Evolutionary conservation across 2,329 filamentous ascomycete species (phyloP), one percentile per base, ranked within the genome.

Genomic region (Pezicula radicicola): DNA sequence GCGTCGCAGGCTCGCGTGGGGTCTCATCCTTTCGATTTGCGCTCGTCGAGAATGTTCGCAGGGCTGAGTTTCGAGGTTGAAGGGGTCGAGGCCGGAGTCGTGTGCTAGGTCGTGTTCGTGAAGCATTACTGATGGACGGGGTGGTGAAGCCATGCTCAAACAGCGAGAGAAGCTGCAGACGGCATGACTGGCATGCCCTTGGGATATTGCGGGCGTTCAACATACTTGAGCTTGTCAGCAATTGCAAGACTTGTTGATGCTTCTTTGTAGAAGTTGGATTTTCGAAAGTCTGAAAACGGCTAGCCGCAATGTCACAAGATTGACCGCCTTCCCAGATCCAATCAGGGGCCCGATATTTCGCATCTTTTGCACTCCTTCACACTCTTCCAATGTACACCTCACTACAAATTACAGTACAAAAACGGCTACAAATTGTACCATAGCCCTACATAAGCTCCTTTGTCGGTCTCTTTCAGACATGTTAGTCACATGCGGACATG

Each of bases 121-220:
- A 40, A n/a, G 40, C 12, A 30, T 36, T 57, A 13, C 53, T 43
- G 3, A 46, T 51, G 46, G 52, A 48, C 35, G 49, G 49, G 41
- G 19, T 62, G 16, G 60, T 58, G 56, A 70, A 69, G 12, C 68
- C 65, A 47, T 65, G 53, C 51, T 69, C 63, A 41, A 69, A 67
- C 0, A 70, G 52, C 5, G 60, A 57, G 21, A 65, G 60, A 1
- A 71, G 60, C 40, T 67, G 67, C 16, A 62, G 57, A 46, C 66
- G 64, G 53, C 67, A 70, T 55, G 65, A 64, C 49, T 63, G 63
- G 48, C 67, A 70, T 33, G 62, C 63, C 36, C 53, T 54, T 9
- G 62, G 63, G 30, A 56, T 52, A 43, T 61, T 64, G 10, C 59
- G 62, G 27, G 60, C 59, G 10, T 56, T 60, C 52, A 67, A 53